These are phyloP conservation scores for Rhizopogon rudus DNA, from an alignment of 768 basidiomycete species.

Conservation along the genomic window DNA sequence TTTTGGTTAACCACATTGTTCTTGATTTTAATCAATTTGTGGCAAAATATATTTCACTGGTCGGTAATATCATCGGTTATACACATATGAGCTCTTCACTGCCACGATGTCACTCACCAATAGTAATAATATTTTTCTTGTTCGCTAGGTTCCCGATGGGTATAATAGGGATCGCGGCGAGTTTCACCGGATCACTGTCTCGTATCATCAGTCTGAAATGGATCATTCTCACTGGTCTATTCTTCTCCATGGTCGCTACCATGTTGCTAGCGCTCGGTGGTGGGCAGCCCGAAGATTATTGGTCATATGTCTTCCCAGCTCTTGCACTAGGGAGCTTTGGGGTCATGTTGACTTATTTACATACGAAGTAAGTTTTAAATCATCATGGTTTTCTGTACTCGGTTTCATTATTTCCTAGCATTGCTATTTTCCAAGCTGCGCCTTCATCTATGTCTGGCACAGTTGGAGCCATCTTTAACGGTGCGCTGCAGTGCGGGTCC, in stretches of 20 bases:
- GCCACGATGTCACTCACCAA: constrained; percentile 4
- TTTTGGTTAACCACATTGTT: constrained; percentile 37
- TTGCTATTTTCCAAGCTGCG: constrained; percentile 45
- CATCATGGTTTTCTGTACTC: background rate
- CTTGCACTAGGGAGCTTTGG: constrained; percentile 45
- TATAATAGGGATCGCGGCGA: constrained; percentile 29
- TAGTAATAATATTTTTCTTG: background rate
- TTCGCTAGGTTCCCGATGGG: constrained; percentile 37
- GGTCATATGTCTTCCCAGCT: constrained; percentile 44
- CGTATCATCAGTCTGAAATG: constrained; percentile 36
- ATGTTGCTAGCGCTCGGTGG: constrained; percentile 38
- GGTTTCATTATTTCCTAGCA: constrained; percentile 22
- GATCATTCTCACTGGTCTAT: constrained; percentile 39
- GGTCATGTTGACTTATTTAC: constrained; percentile 38
- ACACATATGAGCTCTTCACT: constrained; percentile 28
- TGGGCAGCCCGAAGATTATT: constrained; percentile 37
- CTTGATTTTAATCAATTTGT: constrained; percentile 30
- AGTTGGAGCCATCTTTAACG: constrained; percentile 52
- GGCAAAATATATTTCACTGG: constrained; percentile 41
- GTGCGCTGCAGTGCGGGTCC: constrained; percentile 46
- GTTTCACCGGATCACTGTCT: constrained; percentile 36
- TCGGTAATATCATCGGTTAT: constrained; percentile 32
- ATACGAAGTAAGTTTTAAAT: constrained; percentile 37
- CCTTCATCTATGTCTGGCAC: constrained; percentile 46
- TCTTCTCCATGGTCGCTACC: constrained; percentile 33